Base-by-base conservation (phyloP, 768 basidiomycete species). In the Sporobolomyces roseus region DNA sequence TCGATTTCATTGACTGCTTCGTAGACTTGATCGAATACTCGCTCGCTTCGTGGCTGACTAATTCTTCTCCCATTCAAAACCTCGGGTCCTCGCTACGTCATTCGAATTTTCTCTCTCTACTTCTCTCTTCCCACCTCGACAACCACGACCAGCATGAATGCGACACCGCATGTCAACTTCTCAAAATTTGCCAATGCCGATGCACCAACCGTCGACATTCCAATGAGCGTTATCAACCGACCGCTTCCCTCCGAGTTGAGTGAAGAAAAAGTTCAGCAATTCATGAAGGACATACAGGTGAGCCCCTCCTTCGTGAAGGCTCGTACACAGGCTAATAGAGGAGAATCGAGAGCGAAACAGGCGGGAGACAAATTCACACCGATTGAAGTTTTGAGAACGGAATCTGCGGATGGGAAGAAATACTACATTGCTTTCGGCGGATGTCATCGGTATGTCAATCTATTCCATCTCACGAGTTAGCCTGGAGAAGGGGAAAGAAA, bases 381-480 rank as follows among this genome's bases (percentile, higher is more conserved):
- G 6, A 77, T 80, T 30, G 79, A 80, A 33, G 74, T 80, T 2
- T 67, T 78, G 41, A 70, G 77, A 55, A 76, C 77, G 4, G 68
- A 63, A 30, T 62, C 73, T 2, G 68, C 73, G 3, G 74, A 77
- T 30, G 59, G 70, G 4, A 65, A 76, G 53, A 64, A 58, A 19
- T 79, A 77, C 66, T 80, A 79, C 68, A 78, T 77, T 55, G 69
- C 77, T 7, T 74, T 80, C 61, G 79, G 79, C 4, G 79, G 79
- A 1, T 80, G 79, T 67, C 79, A 80, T 64, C 50, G 79, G 74
- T 76, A 14, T 17, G 75, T 59, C 27, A 5, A 21, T 12, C 7
- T 2, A n/a, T 2, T 36, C 3, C n/a, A 21, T 21, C 27, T 25
- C 46, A 33, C 27, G 10, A 27, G n/a, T n/a, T n/a, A n/a, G n/a